Conservation (phyloP, 371 early-diverging fungal species). For the Mucor mucedo region DNA sequence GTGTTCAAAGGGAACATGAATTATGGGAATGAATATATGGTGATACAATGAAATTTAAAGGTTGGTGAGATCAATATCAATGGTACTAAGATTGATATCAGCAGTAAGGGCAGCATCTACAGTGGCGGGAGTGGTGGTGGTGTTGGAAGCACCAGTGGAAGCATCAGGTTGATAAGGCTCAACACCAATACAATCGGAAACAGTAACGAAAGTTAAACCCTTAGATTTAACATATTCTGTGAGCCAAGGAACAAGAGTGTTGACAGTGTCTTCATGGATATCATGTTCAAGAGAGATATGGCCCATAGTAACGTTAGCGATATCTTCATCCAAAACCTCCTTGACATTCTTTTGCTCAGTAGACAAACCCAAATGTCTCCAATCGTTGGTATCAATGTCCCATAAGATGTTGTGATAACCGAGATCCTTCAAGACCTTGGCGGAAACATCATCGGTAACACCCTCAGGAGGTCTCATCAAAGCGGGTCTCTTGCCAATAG, state of each 20-base stretch:
- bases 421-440: conserved; percentile 44
- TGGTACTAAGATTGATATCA: not conserved
- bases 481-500: conserved; percentile 18
- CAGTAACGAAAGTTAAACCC: conserved; percentile 41
- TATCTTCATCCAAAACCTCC: conserved; percentile 19
- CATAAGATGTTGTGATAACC: conserved; percentile 58
- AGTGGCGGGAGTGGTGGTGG: not conserved
- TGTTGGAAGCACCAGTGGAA: not conserved
- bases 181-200: conserved; percentile 46
- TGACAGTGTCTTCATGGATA: conserved; percentile 39
- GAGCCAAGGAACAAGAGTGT: conserved; percentile 45
- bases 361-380: conserved; percentile 31
- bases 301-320: conserved; percentile 25
- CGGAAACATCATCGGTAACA: conserved; percentile 34
- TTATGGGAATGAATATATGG: no score
- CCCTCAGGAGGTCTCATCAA: conserved; percentile 62
- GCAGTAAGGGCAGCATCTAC: not conserved
- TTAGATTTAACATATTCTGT: conserved; percentile 35
- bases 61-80: not conserved
- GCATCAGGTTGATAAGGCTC: not conserved
- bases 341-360: conserved; percentile 24
- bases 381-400: conserved; percentile 65
- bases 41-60: not conserved
- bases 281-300: conserved; percentile 54
- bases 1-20: no score